phyloP scores from a whole-genome alignment of 352 stramenopile genomes.

The Pythium graminicola region DNA sequence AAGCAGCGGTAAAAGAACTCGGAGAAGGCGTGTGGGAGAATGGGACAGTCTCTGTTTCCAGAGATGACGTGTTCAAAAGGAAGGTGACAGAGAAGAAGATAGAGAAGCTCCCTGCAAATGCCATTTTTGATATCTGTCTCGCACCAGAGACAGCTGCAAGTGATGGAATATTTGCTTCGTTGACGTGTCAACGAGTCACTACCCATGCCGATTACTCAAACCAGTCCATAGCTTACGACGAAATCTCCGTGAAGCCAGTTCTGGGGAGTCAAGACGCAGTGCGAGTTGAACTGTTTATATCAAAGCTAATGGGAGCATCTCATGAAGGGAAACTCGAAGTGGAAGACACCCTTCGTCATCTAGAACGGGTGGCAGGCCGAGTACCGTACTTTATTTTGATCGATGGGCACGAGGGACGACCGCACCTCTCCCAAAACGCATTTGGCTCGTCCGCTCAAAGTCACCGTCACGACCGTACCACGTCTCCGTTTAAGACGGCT shows the following conservation, averaged over 20 bases:
- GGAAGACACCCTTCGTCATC: neutral
- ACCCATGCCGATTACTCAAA: slow-evolving; percentile 80
- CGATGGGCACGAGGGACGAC: slow-evolving; percentile 36
- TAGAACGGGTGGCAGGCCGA: slow-evolving; percentile 24
- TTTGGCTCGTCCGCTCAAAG: slow-evolving; percentile 19
- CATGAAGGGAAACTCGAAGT: neutral
- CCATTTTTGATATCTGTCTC: slow-evolving; percentile 67
- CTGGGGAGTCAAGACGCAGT: slow-evolving; percentile 37
- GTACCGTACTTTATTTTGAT: slow-evolving; percentile 61
- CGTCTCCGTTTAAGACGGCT: slow-evolving; percentile 30
- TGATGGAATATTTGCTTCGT: slow-evolving; percentile 46
- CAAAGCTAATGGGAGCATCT: slow-evolving; percentile 41
- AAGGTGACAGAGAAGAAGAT: slow-evolving; percentile 53
- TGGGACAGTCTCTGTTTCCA: slow-evolving; percentile 58
- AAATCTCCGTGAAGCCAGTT: slow-evolving; percentile 37
- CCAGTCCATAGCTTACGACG: slow-evolving; percentile 53
- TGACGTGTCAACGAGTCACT: slow-evolving; percentile 38
- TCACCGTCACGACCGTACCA: slow-evolving; percentile 7
- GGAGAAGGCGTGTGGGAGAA: slow-evolving; percentile 66
- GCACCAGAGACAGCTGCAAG: slow-evolving; percentile 64
- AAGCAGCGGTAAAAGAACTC: slow-evolving; percentile 44
- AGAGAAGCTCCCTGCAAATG: slow-evolving; percentile 53
- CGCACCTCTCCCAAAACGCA: slow-evolving; percentile 32
- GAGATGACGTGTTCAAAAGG: slow-evolving; percentile 52
- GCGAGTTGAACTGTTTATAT: slow-evolving; percentile 42